Evolutionary conservation across 768 basidiomycete genomes (phyloP), one percentile per base, ranked within the genome.

Genomic region (Kwoniella sp.): DNA sequence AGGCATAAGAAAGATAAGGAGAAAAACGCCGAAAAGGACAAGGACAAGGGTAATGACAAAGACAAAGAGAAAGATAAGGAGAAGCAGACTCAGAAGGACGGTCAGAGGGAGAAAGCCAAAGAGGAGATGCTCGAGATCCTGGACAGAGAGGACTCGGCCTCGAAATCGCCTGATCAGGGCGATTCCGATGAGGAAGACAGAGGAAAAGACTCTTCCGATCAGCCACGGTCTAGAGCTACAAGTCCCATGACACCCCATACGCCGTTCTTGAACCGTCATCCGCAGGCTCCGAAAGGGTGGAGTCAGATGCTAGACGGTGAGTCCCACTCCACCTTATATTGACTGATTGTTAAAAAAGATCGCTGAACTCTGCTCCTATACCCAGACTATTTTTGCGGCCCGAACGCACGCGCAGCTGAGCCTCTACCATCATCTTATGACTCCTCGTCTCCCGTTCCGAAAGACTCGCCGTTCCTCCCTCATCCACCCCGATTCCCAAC

Each of bases 271-370:
- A 57, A 65, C 31, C 57, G 63, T 17, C 37, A 50, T 30, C 56
- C 31, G 23, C 57, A 51, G 28, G 38, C 38, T 23, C 4, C 65
- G 1, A 73, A 74, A 66, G 75, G 75, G 4, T 77, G 75, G 75
- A 73, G 71, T 53, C 72, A 58, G 29, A 73, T 77, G 71, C 58
- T 77, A 7, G 75, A 77, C 68, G 75, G 75, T 74, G 51, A 67
- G 72, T 65, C 31, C 28, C 17, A 38, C 12, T 1, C 34, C 29
- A 38, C 38, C 60, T 62, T 5, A 63, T 25, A 29, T 30, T 56
- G n/a, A 58, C 47, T 52, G 54, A 31, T 23, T 20, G n/a, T n/a
- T n/a, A n/a, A n/a, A n/a, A n/a, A n/a, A n/a, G n/a, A n/a, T 5
- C 34, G 34, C 13, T 34, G 34, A 34, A 34, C 34, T 13, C 34